Evolutionary conservation across 129 eudicot genomes (phyloP), one percentile per base, ranked within the genome.

Genomic region (Flaveria bidentis): DNA sequence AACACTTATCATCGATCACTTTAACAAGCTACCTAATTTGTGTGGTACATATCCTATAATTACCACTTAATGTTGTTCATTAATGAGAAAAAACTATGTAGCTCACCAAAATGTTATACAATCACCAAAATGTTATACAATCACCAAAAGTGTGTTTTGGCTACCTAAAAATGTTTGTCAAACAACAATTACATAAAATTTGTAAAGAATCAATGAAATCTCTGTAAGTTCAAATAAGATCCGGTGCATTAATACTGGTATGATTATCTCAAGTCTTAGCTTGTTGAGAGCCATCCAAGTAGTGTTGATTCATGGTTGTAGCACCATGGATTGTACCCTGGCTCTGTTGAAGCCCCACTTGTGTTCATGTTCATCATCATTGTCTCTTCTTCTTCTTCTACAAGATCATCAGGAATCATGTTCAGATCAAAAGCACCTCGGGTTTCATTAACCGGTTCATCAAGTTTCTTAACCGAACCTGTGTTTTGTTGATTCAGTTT

Each of bases 391-490:
- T 83, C 67, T 61, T 87, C 96, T 65, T 82, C 96, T 74, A 82
- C 86, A 12, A 9, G 75, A 13, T 88, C 87, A 46, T 80, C 84
- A 62, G 98, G 88, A 69, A 86, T 92, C 87, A 91, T 68, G 72
- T 93, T 93, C 26, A 93, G 91, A 88, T 91, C 98, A 75, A 93
- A 83, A 75, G 89, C 88, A 67, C 82, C 85, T 22, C 96, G 82
- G 65, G 51, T 87, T 72, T 90, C 96, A 0, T 79, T 76, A 62
- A 76, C 50, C 15, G 90, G 80, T 69, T 78, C 80, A 63, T 84
- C 73, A 2, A 76, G 44, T 16, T 80, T 80, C 50, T 57, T 74
- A 1, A 51, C 81, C 70, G 50, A 49, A 53, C 20, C 72, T 12
- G 30, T 10, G 42, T 50, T 71, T 64, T 58, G 72, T 68, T 85